Conservation (phyloP, 257 asterid species). For the Eucommia ulmoides region DNA sequence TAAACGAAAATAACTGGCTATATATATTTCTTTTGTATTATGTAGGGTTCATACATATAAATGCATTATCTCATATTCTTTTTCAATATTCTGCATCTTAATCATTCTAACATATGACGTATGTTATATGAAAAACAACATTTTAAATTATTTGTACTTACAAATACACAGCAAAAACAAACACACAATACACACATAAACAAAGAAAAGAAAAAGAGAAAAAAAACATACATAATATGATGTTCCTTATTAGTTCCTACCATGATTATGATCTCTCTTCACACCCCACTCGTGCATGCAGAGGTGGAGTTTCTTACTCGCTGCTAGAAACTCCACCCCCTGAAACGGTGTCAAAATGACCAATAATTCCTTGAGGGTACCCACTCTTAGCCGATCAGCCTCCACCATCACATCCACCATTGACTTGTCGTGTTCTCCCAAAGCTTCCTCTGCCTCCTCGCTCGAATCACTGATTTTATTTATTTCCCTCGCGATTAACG, state of each 20-base stretch:
- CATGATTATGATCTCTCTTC: constrained; percentile 23
- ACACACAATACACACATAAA: too few species aligned
- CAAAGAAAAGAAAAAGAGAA: too few species aligned
- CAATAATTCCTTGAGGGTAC: constrained; percentile 24
- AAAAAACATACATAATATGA: too few species aligned
- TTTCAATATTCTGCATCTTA: too few species aligned
- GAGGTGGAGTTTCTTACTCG: constrained; percentile 28
- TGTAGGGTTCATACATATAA: too few species aligned
- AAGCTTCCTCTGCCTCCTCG: constrained; percentile 13
- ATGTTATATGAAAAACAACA: too few species aligned
- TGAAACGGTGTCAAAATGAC: constrained; percentile 36
- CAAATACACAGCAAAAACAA: too few species aligned
- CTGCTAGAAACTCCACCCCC: constrained; percentile 40
- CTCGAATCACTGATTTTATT: not conserved
- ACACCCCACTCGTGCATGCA: constrained; percentile 38
- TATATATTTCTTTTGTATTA: too few species aligned
- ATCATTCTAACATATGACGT: too few species aligned
- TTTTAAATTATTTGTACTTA: too few species aligned
- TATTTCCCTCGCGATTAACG: constrained; percentile 12
- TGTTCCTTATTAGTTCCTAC: not conserved
- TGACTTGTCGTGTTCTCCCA: constrained; percentile 18
- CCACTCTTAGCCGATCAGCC: constrained; percentile 37
- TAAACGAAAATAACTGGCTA: too few species aligned
- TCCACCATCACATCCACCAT: constrained; percentile 27
- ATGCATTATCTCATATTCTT: too few species aligned